Percentiles rank a stretch among this genome's conserved stretches.
Evolutionary conservation across 2,329 filamentous ascomycete genomes (phyloP).

Genomic region (Lasiodiplodia sp.): DNA sequence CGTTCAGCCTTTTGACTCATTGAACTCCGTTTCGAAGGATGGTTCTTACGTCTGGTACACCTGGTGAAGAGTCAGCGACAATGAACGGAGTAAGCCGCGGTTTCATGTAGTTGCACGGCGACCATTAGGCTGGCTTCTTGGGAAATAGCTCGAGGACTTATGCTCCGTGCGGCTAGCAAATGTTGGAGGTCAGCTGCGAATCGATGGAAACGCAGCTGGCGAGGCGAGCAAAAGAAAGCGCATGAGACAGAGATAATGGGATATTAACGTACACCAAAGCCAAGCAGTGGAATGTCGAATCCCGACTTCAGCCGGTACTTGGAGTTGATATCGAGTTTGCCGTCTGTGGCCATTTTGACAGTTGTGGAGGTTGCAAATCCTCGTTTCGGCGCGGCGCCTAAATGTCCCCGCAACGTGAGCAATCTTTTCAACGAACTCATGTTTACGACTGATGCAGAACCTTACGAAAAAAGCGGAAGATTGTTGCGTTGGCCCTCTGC

Average conservation of each 20-base stretch:
- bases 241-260: constrained; percentile 38
- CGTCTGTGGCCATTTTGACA: constrained; percentile 47
- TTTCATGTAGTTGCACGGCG: constrained; percentile 17
- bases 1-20: neutral
- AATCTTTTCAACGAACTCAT: constrained; percentile 8
- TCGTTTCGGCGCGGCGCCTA: neutral
- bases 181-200: neutral
- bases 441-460: neutral
- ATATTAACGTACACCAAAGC: constrained; percentile 58
- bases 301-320: constrained; percentile 65
- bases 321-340: constrained; percentile 52
- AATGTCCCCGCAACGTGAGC: constrained; percentile 20
- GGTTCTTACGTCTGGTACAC: constrained; percentile 51
- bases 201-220: neutral
- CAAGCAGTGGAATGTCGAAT: constrained; percentile 66
- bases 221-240: neutral
- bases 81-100: neutral
- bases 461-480: neutral
- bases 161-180: neutral
- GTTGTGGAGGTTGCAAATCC: constrained; percentile 32
- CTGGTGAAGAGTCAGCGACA: constrained; percentile 33
- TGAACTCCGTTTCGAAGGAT: neutral
- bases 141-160: neutral
- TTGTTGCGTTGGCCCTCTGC: neutral
- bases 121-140: neutral